Evolutionary conservation across 2,329 filamentous ascomycete species (phyloP), one percentile per base, ranked within the genome.

Genomic region (Penicillium vulpinum): DNA sequence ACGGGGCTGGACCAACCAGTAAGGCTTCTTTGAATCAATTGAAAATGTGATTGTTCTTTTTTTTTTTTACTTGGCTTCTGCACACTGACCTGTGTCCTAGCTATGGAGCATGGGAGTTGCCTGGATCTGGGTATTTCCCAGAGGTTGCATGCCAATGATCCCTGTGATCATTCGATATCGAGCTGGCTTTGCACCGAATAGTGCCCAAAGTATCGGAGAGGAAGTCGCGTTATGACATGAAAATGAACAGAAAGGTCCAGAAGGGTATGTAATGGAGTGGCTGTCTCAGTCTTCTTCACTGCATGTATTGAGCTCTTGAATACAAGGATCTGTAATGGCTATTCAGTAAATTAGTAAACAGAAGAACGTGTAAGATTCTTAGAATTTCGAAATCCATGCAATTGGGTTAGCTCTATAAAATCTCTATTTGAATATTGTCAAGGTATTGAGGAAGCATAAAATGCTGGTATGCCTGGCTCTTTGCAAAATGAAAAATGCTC

Each of bases 11-110:
- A 40, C 35, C 43, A 53, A 44, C 52, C 50, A 56, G 58, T 53
- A 52, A 55, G 38, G 28, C 55, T 52, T 55, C 36, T 57, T 52
- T 40, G 22, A 56, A 52, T 51, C 44, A 61, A 59, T 59, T 54
- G 51, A 60, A 57, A 61, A 54, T 59, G 53, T 44, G 36, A 59
- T 52, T 54, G 55, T 51, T 56, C 33, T 43, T 55, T 44, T 41
- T 15, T 29, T 51, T 44, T 28, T 8, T 24, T n/a, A 13, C n/a
- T 26, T 7, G 8, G 5, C 35, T 46, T 58, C 22, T 58, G 44
- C 41, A 53, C 38, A 51, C 45, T 31, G 31, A 26, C n/a, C 44
- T 49, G 35, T 33, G 18, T 28, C 16, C 16, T 33, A 22, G 26
- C 35, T 26, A 29, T 48, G 41, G 41, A 38, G 51, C 33, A 29